Conservation (phyloP, 805 yeast species). For the Candida hungchunana region DNA sequence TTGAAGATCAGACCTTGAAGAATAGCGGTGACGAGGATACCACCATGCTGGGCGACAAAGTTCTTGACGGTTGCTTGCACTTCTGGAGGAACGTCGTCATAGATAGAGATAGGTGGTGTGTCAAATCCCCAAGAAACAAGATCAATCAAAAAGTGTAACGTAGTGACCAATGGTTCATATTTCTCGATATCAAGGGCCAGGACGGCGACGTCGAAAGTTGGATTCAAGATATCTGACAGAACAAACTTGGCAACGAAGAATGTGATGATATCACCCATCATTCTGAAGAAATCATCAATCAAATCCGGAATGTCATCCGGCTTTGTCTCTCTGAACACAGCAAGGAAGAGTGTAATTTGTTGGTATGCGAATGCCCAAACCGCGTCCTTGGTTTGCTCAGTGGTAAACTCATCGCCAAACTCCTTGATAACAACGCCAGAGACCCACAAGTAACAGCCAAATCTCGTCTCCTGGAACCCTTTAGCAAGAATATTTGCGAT, state of each 20-base stretch:
- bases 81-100: conserved; percentile 49
- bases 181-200: conserved; percentile 55
- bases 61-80: conserved; percentile 46
- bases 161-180: conserved; percentile 63
- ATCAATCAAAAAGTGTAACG: conserved; percentile 77
- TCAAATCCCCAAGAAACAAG: conserved; percentile 80
- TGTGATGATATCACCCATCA: conserved; percentile 74
- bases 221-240: conserved; percentile 40
- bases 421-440: conserved; percentile 79
- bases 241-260: conserved; percentile 59
- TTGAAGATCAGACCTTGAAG: conserved; percentile 65
- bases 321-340: conserved; percentile 31
- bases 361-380: conserved; percentile 72
- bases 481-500: conserved; percentile 63
- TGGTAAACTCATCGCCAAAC: conserved; percentile 53
- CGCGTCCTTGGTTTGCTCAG: conserved; percentile 47
- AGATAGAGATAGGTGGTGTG: conserved; percentile 72
- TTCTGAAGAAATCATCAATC: conserved; percentile 81
- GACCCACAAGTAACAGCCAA: conserved; percentile 87
- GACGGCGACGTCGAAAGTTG: conserved; percentile 56
- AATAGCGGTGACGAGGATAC: conserved; percentile 44
- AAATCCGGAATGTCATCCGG: conserved; percentile 44
- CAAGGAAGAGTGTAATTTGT: conserved; percentile 58
- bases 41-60: conserved; percentile 53
- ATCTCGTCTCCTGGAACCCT: conserved; percentile 65